Conservation (phyloP, 2,329 filamentous ascomycete genomes). For the Davidsoniella neocaledoniae region DNA sequence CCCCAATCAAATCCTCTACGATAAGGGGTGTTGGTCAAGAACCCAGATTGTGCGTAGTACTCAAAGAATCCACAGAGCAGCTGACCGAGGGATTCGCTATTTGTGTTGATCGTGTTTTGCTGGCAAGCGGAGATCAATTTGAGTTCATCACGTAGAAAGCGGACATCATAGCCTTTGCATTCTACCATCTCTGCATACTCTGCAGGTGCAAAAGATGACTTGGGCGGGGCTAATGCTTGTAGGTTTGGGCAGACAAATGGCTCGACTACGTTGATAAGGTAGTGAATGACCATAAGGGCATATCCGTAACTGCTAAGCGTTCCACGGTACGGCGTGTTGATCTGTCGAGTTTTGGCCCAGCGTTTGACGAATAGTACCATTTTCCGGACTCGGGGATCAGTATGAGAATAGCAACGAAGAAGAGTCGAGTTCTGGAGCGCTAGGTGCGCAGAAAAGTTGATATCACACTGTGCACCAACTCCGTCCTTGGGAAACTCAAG, state of each 20-base stretch:
- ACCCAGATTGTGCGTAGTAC: slow-evolving; percentile 53
- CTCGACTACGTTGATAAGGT: slow-evolving; percentile 63
- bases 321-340: slow-evolving; percentile 75
- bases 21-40: slow-evolving; percentile 31
- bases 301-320: slow-evolving; percentile 84
- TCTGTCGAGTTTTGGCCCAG: slow-evolving; percentile 72
- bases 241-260: slow-evolving; percentile 78
- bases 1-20: slow-evolving; percentile 62
- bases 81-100: slow-evolving; percentile 50
- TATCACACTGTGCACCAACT: slow-evolving; percentile 74
- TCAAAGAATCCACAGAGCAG: slow-evolving; percentile 75
- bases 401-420: slow-evolving; percentile 65
- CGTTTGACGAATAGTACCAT: slow-evolving; percentile 78
- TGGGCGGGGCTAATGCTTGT: slow-evolving; percentile 38
- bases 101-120: slow-evolving; percentile 44
- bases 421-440: slow-evolving; percentile 72
- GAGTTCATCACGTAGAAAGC: slow-evolving; percentile 61
- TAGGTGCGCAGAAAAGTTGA: slow-evolving; percentile 78
- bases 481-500: slow-evolving; percentile 65
- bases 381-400: slow-evolving; percentile 58
- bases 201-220: slow-evolving; percentile 19
- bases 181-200: slow-evolving; percentile 24
- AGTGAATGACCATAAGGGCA: slow-evolving; percentile 83
- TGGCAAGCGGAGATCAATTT: slow-evolving; percentile 47
- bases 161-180: slow-evolving; percentile 51